These are phyloP conservation scores for Plasmodium relictum DNA, from an alignment of 169 alveolate species.

Conservation along the genomic window DNA sequence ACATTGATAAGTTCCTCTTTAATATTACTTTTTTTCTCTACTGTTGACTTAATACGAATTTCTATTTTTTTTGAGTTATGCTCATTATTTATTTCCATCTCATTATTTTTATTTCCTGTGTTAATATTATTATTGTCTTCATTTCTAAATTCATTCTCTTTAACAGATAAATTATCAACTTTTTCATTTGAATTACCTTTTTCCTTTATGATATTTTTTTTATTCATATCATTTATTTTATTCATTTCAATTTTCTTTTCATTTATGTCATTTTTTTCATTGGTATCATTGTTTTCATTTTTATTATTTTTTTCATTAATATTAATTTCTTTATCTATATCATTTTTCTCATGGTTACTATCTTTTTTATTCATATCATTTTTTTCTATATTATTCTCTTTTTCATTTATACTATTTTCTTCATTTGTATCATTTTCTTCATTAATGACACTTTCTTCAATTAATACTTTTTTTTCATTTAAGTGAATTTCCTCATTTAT, in stretches of 20 bases:
- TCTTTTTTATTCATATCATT: not conserved
- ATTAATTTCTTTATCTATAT: not conserved
- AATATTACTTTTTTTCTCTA: not conserved
- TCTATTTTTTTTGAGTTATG: not conserved
- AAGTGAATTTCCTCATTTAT: not conserved
- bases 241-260: not conserved
- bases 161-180: not conserved
- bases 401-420: not conserved
- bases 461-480: not conserved
- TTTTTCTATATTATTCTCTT: not conserved
- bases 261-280: not conserved
- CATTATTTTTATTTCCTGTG: not conserved
- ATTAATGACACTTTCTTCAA: not conserved
- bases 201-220: not conserved
- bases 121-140: not conserved
- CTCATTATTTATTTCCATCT: slow-evolving; percentile 3
- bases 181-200: not conserved
- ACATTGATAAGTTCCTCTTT: not conserved
- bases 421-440: not conserved
- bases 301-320: not conserved
- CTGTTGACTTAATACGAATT: not conserved
- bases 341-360: not conserved
- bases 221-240: not conserved
- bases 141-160: not conserved
- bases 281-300: not conserved